Evolutionary conservation across 176 grass and related monocot genomes (phyloP), one percentile per base, ranked within the genome.

Genomic region (Neostapfia colusana): DNA sequence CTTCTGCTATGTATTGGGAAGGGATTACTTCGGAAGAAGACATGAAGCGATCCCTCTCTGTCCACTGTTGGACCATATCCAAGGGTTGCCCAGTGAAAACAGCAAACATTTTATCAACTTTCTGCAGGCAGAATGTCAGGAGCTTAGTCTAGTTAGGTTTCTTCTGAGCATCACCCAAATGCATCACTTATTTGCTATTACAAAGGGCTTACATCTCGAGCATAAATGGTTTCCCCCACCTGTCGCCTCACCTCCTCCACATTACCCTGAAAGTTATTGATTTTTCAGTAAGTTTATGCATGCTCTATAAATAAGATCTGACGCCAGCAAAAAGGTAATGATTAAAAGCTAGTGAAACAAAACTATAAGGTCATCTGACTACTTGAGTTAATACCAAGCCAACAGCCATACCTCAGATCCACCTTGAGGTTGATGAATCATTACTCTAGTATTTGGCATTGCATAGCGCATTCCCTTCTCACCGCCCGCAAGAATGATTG

Each of bases 41-140:
- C 68, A 99, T 87, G 78, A 95, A 99, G 13, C 83, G 76, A 88
- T 99, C 91, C 81, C 91, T 92, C 85, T 98, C 95, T 34, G 92
- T 99, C 81, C 89, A 99, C 74, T 83, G 78, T 44, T 90, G 89
- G 70, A 99, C 89, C 63, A 88, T 83, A 69, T 99, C 95, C 38
- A 99, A 64, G 42, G 87, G 63, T 88, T 89, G 87, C 21, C 95
- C 95, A 13, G 95, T 99, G 79, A 99, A 99, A 65, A 83, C 80
- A 85, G 89, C 77, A 92, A 90, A 92, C 95, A 99, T 99, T 85
- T 85, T 90, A 82, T 99, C 95, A 26, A 99, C 93, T 99, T 93
- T 99, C 95, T 99, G 85, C 87, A 82, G 17, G 10, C 79, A 81
- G 5, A 63, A 38, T 25, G 18, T 16, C 74, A 63, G 63, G 3